phyloP scores from a whole-genome alignment of 2,329 filamentous ascomycete genomes.

The Phialocephala sp. region DNA sequence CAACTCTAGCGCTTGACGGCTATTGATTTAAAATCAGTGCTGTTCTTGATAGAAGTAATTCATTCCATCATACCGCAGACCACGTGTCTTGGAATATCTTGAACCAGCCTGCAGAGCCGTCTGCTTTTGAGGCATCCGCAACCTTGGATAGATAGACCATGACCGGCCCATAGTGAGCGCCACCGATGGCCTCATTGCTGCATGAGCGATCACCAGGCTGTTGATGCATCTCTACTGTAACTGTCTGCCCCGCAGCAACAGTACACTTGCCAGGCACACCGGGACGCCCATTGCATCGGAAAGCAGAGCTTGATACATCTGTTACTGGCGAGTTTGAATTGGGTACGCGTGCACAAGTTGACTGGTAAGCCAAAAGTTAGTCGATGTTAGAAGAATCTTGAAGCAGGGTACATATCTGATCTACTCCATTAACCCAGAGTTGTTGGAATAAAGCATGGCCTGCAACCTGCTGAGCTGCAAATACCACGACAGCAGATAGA shows the following conservation, averaged over 20 bases:
- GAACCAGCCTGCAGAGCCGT: conserved; percentile 54
- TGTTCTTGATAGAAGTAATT: background rate
- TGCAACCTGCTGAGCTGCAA: conserved; percentile 39
- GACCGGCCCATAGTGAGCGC: conserved; percentile 59
- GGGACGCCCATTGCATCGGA: conserved; percentile 54
- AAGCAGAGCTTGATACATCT: conserved; percentile 53
- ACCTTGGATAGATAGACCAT: conserved; percentile 59
- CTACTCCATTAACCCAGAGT: conserved; percentile 54
- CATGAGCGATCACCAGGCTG: conserved; percentile 55
- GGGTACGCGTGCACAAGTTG: conserved; percentile 54
- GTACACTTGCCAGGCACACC: conserved; percentile 43
- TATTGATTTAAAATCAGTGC: background rate
- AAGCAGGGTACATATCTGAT: conserved; percentile 46
- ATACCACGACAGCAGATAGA: conserved; percentile 13
- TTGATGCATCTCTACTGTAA: conserved; percentile 64
- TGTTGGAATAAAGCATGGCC: conserved; percentile 50
- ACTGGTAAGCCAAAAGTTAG: conserved; percentile 55
- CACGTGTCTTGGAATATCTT: conserved; percentile 48
- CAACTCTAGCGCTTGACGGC: conserved; percentile 1
- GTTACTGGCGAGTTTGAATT: conserved; percentile 57
- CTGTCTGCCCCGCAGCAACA: conserved; percentile 47
- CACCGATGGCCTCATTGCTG: conserved; percentile 56
- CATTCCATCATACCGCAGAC: conserved; percentile 9
- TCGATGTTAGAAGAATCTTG: conserved; percentile 51
- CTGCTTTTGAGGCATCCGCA: conserved; percentile 51